Base-by-base conservation (phyloP, 2,329 filamentous ascomycete species). In the Phaeosphaeria sp. region DNA sequence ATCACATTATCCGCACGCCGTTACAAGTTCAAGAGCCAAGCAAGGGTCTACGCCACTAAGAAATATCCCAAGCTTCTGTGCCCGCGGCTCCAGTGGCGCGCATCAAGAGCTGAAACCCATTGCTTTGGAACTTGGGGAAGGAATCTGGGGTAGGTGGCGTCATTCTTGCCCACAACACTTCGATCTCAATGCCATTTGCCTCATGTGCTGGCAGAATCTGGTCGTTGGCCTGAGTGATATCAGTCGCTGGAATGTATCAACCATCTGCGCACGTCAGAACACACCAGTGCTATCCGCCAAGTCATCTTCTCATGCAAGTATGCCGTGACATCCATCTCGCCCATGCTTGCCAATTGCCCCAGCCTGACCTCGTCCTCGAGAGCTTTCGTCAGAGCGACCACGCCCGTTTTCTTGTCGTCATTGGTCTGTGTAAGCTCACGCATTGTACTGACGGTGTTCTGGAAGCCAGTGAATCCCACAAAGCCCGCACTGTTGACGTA, bases 401-500 rank as follows among this genome's bases (percentile, higher is more conserved):
- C 75, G 2, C 78, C 81, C 4, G 78, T 75, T 0, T 56, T 59
- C 46, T 65, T 42, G 6, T 20, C 30, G 15, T 21, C 36, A 22
- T 30, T 40, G n/a, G n/a, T 33, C 21, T 57, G 48, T 55, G 47
- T 52, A 30, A 56, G 43, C 40, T 55, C 53, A 56, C 45, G 36
- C 46, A 47, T 54, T 43, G 47, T 22, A 20, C 47, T 11, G 78
- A 72, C 43, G 68, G 59, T 45, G 73, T 64, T 67, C 49, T 66
- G 69, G 53, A 56, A 83, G 17, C 83, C 84, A 62, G 89, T 83
- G 0, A 84, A 85, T 2, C 90, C 90, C 2, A 89, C 82, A 9
- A 89, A 81, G 59, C 85, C 88, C 1, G 77, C 68, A 0, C 84
- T 82, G 42, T 73, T 71, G 0, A 80, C 70, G 88, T 89, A 91